Evolutionary conservation across 2,329 filamentous ascomycete species (phyloP).

Genomic region (Harringtonia lauricola): DNA sequence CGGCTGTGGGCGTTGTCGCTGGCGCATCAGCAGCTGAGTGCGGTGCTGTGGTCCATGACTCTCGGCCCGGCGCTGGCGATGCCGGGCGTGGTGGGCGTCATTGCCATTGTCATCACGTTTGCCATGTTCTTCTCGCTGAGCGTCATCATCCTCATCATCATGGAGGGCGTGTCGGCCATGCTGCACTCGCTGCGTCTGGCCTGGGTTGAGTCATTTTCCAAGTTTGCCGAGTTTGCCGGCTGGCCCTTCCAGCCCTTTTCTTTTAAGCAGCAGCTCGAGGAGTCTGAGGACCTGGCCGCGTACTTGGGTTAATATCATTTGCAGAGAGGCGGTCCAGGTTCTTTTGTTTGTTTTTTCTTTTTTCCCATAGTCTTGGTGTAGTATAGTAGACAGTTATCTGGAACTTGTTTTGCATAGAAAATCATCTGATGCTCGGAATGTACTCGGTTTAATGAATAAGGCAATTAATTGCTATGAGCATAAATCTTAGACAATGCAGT

Average conservation of each 20-base stretch:
- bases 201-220: conserved; percentile 97
- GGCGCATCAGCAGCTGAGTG: conserved; percentile 91
- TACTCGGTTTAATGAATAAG: too few relatives aligned
- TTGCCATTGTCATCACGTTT: conserved; percentile 76
- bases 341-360: not conserved
- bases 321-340: not conserved
- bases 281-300: conserved; percentile 55
- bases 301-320: conserved; percentile 31
- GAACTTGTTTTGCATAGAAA: too few relatives aligned
- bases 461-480: too few relatives aligned
- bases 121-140: conserved; percentile 82
- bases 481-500: too few relatives aligned
- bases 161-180: conserved; percentile 96
- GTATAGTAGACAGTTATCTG: too few relatives aligned
- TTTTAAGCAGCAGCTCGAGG: conserved; percentile 74
- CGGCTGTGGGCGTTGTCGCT: conserved; percentile 96
- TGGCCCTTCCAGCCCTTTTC: conserved; percentile 83
- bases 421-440: too few relatives aligned
- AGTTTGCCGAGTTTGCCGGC: conserved; percentile 88
- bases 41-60: conserved; percentile 96
- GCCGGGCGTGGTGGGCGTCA: conserved; percentile 56
- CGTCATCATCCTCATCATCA: conserved; percentile 63
- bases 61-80: conserved; percentile 63
- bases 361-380: not conserved
- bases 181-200: conserved; percentile 76